Conservation (phyloP, 495 filamentous ascomycete species). For the Neurospora terricola region DNA sequence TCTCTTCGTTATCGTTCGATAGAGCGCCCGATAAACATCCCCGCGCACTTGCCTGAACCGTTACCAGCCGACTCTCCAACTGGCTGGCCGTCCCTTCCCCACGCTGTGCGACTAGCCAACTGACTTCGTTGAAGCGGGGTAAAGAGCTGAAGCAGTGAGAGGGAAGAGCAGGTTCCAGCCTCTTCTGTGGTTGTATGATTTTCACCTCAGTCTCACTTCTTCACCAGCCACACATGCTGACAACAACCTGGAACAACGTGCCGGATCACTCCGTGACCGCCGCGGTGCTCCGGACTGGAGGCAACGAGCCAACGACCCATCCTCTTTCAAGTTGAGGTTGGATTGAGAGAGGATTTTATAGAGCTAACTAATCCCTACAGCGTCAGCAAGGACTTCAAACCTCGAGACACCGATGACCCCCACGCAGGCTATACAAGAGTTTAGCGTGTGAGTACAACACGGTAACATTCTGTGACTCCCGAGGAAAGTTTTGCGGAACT, state of each 20-base stretch:
- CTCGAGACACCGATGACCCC: background rate
- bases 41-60: background rate
- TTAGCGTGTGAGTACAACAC: background rate
- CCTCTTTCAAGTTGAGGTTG: background rate
- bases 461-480: background rate
- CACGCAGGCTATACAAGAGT: background rate
- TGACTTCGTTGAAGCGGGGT: background rate
- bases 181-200: background rate
- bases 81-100: background rate
- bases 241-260: background rate
- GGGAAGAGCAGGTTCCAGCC: background rate
- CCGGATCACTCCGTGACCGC: background rate
- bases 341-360: background rate
- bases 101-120: background rate
- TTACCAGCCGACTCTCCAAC: background rate
- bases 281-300: background rate
- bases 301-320: background rate
- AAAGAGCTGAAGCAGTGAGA: background rate
- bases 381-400: background rate
- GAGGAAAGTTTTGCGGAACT: background rate
- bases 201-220: background rate
- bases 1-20: background rate
- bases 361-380: background rate
- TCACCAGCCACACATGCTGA: background rate
- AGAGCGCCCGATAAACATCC: background rate